Conservation (phyloP, 164 flowering plant species). For the Vitis labrusca region DNA sequence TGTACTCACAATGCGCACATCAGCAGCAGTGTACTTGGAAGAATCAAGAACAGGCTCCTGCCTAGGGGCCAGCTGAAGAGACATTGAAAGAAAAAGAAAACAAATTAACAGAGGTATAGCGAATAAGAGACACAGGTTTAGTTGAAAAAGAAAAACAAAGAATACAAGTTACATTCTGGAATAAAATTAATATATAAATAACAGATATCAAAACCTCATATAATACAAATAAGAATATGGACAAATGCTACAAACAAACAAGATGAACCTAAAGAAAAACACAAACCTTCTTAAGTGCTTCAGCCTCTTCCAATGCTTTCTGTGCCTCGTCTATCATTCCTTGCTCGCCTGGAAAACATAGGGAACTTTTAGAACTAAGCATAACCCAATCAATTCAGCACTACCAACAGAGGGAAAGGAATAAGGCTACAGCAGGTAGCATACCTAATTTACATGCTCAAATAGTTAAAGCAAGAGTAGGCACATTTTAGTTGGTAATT, state of each 20-base stretch:
- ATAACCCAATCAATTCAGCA: background rate
- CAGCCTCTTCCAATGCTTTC: constrained; percentile 95
- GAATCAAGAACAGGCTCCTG: constrained; percentile 80
- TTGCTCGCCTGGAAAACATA: constrained; percentile 72
- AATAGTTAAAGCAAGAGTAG: no score
- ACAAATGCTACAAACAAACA: background rate
- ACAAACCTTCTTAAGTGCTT: constrained; percentile 89
- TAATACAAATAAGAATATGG: background rate
- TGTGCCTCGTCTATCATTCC: constrained; percentile 99
- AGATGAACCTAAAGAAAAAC: background rate
- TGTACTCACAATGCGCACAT: constrained; percentile 93
- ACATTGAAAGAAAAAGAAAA: constrained; percentile 1
- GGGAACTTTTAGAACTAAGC: background rate
- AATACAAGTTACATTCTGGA: no score
- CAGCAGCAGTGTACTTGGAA: constrained; percentile 91
- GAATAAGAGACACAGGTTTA: background rate
- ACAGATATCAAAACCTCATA: background rate
- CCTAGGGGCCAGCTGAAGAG: constrained; percentile 65
- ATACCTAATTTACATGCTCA: no score
- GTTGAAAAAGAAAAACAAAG: background rate
- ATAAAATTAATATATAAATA: background rate
- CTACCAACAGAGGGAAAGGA: background rate
- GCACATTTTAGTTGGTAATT: no score
- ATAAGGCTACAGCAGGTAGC: background rate
- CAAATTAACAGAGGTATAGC: background rate